Conservation (phyloP, 2,329 filamentous ascomycete genomes). For the Sporothrix pallida region DNA sequence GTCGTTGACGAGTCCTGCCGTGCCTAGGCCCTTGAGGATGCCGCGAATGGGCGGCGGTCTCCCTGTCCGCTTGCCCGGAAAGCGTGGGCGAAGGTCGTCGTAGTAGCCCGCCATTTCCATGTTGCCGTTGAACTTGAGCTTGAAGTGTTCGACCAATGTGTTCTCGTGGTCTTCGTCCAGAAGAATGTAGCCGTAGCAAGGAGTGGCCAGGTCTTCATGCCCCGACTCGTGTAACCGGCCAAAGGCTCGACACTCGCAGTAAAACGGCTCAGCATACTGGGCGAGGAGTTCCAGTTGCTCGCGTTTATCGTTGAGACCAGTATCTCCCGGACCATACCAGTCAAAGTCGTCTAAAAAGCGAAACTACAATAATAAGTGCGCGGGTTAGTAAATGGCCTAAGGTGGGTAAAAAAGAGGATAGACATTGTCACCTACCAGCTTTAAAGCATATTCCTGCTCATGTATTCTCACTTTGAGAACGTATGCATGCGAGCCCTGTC, state of each 20-base stretch:
- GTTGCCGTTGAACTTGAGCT: constrained; percentile 3
- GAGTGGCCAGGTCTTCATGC: constrained; percentile 39
- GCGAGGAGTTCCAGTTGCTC: background rate
- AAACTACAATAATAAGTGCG: background rate
- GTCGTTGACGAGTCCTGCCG: background rate
- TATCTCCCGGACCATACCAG: constrained; percentile 28
- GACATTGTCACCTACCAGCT: background rate
- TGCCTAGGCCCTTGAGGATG: background rate
- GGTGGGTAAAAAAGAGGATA: background rate
- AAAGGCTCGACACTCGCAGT: constrained; percentile 42
- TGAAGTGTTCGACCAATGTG: background rate
- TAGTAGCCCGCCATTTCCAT: background rate
- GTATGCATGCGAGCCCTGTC: constrained; percentile 35
- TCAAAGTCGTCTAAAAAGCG: constrained; percentile 34
- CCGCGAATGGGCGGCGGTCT: background rate
- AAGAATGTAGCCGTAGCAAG: constrained; percentile 42
- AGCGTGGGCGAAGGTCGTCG: background rate
- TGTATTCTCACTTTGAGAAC: constrained; percentile 38
- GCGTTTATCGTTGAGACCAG: constrained; percentile 25
- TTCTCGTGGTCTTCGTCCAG: constrained; percentile 37
- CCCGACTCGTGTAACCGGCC: constrained; percentile 42
- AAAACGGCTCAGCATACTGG: constrained; percentile 40
- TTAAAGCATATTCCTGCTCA: constrained; percentile 19
- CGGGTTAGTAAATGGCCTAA: background rate
- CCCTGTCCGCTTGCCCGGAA: background rate